Conservation (phyloP, 768 basidiomycete genomes). For the Termitomyces heimii region DNA sequence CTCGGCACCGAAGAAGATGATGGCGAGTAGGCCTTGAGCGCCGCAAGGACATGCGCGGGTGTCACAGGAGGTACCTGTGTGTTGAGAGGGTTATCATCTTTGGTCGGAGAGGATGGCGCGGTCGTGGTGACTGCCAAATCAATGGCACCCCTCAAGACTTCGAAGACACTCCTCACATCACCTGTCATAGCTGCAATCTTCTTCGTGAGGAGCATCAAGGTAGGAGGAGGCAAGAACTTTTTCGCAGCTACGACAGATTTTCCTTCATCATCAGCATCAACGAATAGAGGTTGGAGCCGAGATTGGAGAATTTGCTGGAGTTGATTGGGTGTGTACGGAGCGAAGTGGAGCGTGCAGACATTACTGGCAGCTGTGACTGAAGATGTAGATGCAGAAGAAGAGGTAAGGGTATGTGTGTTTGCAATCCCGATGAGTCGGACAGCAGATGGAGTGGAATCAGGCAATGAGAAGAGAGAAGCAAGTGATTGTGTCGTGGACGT, state of each 20-base stretch:
- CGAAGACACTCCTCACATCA: conserved; percentile 76
- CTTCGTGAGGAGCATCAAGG: conserved; percentile 68
- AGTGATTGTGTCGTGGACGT: conserved; percentile 55
- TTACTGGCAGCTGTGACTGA: conserved; percentile 28
- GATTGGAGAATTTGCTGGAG: conserved; percentile 63
- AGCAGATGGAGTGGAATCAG: conserved; percentile 41
- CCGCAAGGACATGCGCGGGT: conserved; percentile 64
- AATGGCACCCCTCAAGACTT: conserved; percentile 76
- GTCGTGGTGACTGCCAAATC: conserved; percentile 48
- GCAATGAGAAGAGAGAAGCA: conserved; percentile 61
- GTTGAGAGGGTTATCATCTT: conserved; percentile 29
- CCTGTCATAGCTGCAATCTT: conserved; percentile 80
- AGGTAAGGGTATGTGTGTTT: conserved; percentile 81
- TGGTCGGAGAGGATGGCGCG: conserved; percentile 9
- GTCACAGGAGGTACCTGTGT: conserved; percentile 41
- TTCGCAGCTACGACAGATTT: conserved; percentile 25
- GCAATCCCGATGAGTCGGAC: conserved; percentile 81
- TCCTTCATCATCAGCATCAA: conserved; percentile 21
- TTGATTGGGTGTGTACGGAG: conserved; percentile 71
- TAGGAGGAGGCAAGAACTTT: conserved; percentile 57
- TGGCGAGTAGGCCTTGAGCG: conserved; percentile 67
- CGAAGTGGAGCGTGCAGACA: conserved; percentile 70
- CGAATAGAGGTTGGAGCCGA: conserved; percentile 51
- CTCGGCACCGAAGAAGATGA: conserved; percentile 25
- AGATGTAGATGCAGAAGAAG: conserved; percentile 34